Evolutionary conservation across 1,139 yeast species (phyloP).

Genomic region (Protomyces inundatus): DNA sequence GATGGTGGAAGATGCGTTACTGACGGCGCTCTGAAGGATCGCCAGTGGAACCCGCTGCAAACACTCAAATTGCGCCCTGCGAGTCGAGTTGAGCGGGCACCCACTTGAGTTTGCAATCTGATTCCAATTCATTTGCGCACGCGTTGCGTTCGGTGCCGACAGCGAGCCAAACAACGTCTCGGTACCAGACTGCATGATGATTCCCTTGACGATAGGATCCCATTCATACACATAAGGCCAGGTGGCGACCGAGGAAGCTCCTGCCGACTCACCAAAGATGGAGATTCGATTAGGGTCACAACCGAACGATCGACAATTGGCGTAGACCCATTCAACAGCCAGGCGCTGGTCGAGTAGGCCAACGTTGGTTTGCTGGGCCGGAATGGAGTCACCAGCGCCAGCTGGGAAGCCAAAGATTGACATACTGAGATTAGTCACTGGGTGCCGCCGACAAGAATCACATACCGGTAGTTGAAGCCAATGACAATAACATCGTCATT

Average conservation of each 20-base stretch:
- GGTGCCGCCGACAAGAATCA: not conserved
- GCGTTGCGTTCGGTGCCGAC: conserved; percentile 2
- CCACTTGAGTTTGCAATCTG: conserved; percentile 11
- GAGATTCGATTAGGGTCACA: conserved; percentile 41
- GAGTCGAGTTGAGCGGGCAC: conserved; percentile 11
- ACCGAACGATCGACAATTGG: conserved; percentile 39
- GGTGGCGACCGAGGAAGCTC: conserved; percentile 35
- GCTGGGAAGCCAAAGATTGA: conserved; percentile 20
- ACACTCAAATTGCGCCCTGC: conserved; percentile 3
- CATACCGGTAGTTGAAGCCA: conserved; percentile 10
- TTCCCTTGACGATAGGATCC: conserved; percentile 22
- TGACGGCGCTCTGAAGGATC: conserved; percentile 6
- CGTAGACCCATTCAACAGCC: conserved; percentile 41
- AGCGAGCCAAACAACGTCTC: conserved; percentile 16
- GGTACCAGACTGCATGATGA: conserved; percentile 23
- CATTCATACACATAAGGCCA: conserved; percentile 10
- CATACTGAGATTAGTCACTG: not conserved
- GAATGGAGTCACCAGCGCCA: conserved; percentile 14
- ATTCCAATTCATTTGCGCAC: conserved; percentile 6
- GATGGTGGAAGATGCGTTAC: not conserved
- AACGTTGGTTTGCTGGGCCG: conserved; percentile 35
- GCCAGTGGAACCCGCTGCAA: conserved; percentile 4
- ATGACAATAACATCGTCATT: conserved; percentile 15
- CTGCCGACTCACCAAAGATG: conserved; percentile 42
- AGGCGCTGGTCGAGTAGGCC: conserved; percentile 39